Percentiles rank a stretch among this genome's conserved stretches.
Conservation (phyloP, 2,329 filamentous ascomycete species). For the Colletotrichum echinochloae region DNA sequence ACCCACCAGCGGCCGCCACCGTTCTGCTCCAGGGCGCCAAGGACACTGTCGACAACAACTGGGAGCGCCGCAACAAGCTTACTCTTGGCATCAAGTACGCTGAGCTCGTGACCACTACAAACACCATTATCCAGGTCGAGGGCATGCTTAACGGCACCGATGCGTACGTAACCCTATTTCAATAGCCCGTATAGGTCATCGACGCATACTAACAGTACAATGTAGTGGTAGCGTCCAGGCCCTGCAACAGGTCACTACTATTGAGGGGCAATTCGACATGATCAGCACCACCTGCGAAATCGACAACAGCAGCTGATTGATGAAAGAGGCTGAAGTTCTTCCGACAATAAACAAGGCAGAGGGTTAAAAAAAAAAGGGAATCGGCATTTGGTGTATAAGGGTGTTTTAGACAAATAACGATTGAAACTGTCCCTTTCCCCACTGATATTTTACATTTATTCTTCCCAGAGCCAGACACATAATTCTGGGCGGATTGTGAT, state of each 20-base stretch:
- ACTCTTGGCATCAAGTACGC: not conserved
- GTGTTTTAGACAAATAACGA: no score
- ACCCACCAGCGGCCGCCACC: fast-evolving
- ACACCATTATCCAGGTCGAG: fast-evolving
- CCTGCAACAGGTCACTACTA: fast-evolving
- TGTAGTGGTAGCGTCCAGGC: not conserved
- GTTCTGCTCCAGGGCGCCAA: not conserved
- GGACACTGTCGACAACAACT: not conserved
- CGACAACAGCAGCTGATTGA: no score
- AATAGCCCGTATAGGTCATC: not conserved
- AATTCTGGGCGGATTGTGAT: no score
- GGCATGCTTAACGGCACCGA: not conserved
- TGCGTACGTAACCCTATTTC: not conserved
- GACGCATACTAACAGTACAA: not conserved
- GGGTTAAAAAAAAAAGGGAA: no score
- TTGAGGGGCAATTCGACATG: fast-evolving
- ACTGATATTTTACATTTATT: no score
- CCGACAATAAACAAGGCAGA: no score
- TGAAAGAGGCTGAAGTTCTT: no score
- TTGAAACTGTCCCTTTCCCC: no score
- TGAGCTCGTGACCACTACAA: fast-evolving
- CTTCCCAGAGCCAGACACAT: no score
- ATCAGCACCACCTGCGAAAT: not conserved
- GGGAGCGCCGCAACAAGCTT: not conserved
- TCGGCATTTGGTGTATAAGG: no score